Conservation (phyloP, 164 flowering plant genomes). For the Cinnamomum micranthum region DNA sequence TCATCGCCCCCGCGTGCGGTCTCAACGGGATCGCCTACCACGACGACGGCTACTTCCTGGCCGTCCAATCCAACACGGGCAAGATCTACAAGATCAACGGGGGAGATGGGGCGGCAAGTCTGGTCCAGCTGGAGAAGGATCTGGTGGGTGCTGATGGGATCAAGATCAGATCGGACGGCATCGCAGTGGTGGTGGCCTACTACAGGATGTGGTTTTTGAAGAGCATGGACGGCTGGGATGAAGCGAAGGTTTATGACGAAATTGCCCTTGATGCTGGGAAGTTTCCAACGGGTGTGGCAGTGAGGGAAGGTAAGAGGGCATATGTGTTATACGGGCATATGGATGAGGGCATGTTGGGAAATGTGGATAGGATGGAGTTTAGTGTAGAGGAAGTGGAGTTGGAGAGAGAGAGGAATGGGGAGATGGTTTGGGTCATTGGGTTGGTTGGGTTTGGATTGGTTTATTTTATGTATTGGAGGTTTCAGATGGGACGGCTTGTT, state of each 20-base stretch:
- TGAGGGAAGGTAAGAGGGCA: conserved; percentile 41
- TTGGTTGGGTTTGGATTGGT: conserved; percentile 70
- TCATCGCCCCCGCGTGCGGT: conserved; percentile 38
- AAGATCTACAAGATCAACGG: conserved; percentile 67
- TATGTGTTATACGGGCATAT: conserved; percentile 69
- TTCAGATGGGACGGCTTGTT: conserved; percentile 66
- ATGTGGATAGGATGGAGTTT: conserved; percentile 44
- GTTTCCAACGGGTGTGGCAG: conserved; percentile 48
- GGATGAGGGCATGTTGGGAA: conserved; percentile 54
- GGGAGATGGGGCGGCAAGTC: conserved; percentile 57
- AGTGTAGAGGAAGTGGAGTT: conserved; percentile 58
- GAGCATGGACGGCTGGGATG: conserved; percentile 68
- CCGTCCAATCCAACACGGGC: conserved; percentile 34
- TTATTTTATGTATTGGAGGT: conserved; percentile 77
- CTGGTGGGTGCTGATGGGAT: conserved; percentile 52
- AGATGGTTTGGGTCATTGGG: conserved; percentile 53
- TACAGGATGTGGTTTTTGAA: conserved; percentile 52
- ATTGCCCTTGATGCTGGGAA: conserved; percentile 47
- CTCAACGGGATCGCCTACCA: conserved; percentile 66
- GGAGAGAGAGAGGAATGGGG: conserved; percentile 42
- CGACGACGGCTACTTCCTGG: conserved; percentile 28
- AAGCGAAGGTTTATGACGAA: conserved; percentile 64
- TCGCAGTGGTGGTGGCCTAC: conserved; percentile 51
- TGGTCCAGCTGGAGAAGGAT: conserved; percentile 38
- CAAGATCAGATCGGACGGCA: conserved; percentile 58